Evolutionary conservation across 202 grass and related monocot genomes (phyloP).

Genomic region (Setaria viridis): DNA sequence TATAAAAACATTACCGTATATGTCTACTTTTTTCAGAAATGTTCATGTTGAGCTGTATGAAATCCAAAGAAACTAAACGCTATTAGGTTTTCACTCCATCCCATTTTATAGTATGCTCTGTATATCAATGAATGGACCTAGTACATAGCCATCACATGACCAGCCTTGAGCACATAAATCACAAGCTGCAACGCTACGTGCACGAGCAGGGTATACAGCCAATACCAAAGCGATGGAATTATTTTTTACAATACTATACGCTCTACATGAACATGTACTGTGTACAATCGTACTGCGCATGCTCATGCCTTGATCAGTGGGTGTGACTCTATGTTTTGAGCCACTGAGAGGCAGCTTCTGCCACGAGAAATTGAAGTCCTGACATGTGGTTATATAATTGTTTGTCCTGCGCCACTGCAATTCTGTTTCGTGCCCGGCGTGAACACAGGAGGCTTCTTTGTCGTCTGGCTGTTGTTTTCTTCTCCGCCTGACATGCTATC

Average conservation of each 20-base stretch:
- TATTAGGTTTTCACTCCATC: not conserved
- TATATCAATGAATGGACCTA: too few relatives aligned
- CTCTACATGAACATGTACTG: not conserved
- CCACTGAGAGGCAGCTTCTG: conserved; percentile 22
- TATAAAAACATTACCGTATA: not conserved
- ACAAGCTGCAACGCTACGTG: not conserved
- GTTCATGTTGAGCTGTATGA: not conserved
- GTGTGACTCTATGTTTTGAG: not conserved
- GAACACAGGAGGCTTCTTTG: conserved; percentile 41
- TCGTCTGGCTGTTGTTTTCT: conserved; percentile 65
- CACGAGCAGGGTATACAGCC: not conserved
- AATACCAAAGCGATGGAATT: not conserved
- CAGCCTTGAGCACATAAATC: not conserved
- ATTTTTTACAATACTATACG: not conserved
- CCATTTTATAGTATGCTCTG: not conserved
- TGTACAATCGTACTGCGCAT: not conserved
- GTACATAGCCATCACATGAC: not conserved
- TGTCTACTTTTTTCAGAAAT: not conserved
- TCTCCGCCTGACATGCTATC: conserved; percentile 52
- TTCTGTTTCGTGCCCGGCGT: conserved; percentile 52
- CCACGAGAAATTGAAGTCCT: conserved; percentile 57
- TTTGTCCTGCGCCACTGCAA: conserved; percentile 37
- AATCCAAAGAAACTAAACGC: not conserved
- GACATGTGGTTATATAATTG: conserved; percentile 49
- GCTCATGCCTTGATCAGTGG: not conserved